Evolutionary conservation across 2,329 filamentous ascomycete genomes (phyloP), one percentile per base, ranked within the genome.

Genomic region (Talaromyces amestolkiae): DNA sequence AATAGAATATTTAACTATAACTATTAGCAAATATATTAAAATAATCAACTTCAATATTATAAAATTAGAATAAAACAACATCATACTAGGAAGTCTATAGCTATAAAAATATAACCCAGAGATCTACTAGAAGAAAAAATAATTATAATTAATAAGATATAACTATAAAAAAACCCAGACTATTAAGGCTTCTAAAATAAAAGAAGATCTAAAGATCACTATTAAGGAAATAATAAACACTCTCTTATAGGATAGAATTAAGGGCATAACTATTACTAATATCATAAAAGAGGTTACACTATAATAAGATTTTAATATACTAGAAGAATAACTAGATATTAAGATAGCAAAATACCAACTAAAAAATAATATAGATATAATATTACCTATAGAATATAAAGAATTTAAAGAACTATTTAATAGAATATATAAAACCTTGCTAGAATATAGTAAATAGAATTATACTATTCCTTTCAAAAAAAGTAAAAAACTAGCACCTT

Each of bases 391-490:
- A 61, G 19, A 61, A 45, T 61, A 61, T 22, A 47, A 61, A 65
- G 6, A 45, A 24, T 65, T 33, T 24, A 61, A 43, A 45, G 27
- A 65, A 41, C 24, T 65, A 10, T 65, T 65, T 47, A 56, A 65
- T 56, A 47, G 56, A 51, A 65, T 56, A 60, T 60, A 65, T 37
- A 22, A 61, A 11, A 27, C 1, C 13, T 49, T 65, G 39, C 3
- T 27, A 45, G 22, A 65, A 11, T 45, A 65, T 54, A 45, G 2
- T 15, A 3, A 47, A 3, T 65, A 22, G 13, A 6, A 65, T 41
- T 39, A 65, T 61, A 65, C 1, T 43, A 61, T 65, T 37, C 22
- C 6, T 19, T 10, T 65, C 10, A 53, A 60, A 19, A 13, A 60
- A 43, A 13, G 7, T 19, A 65, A 65, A 39, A n/a, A 61, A 53